Base-by-base conservation (phyloP, 2,329 filamentous ascomycete genomes). In the Daldinia sp. region DNA sequence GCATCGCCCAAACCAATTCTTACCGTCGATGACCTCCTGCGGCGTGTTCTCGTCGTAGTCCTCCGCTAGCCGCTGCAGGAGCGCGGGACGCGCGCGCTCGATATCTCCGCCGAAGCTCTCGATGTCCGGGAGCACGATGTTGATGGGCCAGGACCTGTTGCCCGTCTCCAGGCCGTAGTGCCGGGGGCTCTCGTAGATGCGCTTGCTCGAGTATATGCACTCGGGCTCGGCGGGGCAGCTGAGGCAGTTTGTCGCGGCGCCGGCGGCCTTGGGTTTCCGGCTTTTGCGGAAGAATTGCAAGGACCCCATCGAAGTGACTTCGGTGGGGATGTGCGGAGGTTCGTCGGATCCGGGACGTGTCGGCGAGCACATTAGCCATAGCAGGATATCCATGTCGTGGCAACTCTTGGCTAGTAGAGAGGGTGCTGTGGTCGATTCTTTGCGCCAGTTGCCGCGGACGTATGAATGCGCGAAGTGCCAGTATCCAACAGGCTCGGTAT, bases 401-500 rank as follows among this genome's bases (percentile, higher is more conserved):
- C 96, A 98, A 66, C 93, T 97, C 81, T 98, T 99, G 2, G 95
- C 97, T 33, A 99, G 85, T 1, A 99, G 85, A 0, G 92, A 95
- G 6, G 90, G 95, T 26, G 87, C 94, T n/a, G 87, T 90, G 4
- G 83, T 90, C 0, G 89, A 90, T 72, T 93, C 89, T 70, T 92
- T 93, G 5, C 95, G 89, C 96, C 96, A 98, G 80, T 98, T 98
- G 15, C 96, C 96, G 51, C 93, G 88, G 39, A 98, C 95, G 74
- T 95, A 97, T 46, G 90, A 93, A 79, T 97, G 94, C 0, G 92
- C 86, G 78, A 97, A 98, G 79, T 98, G 96, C 93, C 94, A 98
- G 90, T 92, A 97, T 0, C 96, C 96, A 0, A 99, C 91, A 0
- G 96, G 96, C 79, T 98, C 96, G 0, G 93, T 96, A 80, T 98